Evolutionary conservation across 2,329 filamentous ascomycete genomes (phyloP).

Genomic region (Sporothrix dimorphospora): DNA sequence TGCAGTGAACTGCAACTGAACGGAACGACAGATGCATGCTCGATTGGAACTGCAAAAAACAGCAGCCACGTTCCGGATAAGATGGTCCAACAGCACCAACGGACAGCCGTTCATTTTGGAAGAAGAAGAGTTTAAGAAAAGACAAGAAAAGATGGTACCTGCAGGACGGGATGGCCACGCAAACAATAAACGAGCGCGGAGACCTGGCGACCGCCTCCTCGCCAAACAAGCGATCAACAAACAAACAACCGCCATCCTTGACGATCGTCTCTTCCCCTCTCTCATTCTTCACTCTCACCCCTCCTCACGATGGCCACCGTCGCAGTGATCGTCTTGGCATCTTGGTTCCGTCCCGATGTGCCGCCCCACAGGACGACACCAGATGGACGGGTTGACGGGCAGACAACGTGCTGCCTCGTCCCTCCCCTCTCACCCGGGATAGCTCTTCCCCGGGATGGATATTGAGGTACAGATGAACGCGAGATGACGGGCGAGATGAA

Average conservation of each 20-base stretch:
- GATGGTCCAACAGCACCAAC: not conserved
- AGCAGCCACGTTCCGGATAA: not conserved
- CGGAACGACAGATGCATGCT: too few relatives aligned
- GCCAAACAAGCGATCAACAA: slow-evolving; percentile 15
- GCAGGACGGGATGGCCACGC: slow-evolving; percentile 1
- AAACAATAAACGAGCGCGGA: not conserved
- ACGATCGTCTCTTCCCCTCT: not conserved
- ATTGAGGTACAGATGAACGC: slow-evolving; percentile 7
- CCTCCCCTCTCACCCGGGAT: not conserved
- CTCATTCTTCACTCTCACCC: not conserved
- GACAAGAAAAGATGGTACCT: not conserved
- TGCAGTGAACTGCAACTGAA: not conserved
- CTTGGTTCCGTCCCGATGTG: not conserved
- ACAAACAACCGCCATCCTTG: not conserved
- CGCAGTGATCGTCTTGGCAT: slow-evolving; percentile 9
- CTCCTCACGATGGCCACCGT: not conserved
- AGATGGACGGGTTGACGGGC: too few relatives aligned
- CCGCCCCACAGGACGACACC: too few relatives aligned
- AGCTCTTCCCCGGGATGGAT: not conserved
- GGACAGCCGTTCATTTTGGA: not conserved
- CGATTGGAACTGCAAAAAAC: not conserved
- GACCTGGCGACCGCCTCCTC: not conserved
- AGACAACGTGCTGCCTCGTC: not conserved
- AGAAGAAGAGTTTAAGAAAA: not conserved
- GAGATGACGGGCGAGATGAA: not conserved